Percentiles rank a stretch among this genome's conserved stretches.
Conservation (phyloP, 805 yeast species). For the Candida oleophila region DNA sequence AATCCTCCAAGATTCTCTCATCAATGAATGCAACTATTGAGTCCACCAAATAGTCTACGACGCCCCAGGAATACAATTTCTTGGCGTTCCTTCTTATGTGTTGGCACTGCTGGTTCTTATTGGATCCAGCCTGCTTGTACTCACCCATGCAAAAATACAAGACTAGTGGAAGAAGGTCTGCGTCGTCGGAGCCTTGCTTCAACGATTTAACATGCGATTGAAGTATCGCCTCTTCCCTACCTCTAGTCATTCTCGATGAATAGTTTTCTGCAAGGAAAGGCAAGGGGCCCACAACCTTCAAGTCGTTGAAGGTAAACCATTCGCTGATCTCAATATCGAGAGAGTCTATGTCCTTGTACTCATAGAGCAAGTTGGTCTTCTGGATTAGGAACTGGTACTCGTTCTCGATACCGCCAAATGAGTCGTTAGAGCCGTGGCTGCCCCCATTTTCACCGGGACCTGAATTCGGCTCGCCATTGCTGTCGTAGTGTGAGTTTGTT, state of each 20-base stretch:
- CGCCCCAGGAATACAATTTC: not conserved
- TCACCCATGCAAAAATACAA: conserved; percentile 13
- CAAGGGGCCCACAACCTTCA: conserved; percentile 20
- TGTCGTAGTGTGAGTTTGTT: not conserved
- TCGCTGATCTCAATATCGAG: conserved; percentile 32
- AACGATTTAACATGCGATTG: not conserved
- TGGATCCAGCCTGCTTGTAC: conserved; percentile 1
- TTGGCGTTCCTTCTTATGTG: conserved; percentile 4
- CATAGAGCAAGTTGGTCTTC: conserved; percentile 29
- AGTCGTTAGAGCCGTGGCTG: conserved; percentile 4
- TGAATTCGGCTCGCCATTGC: not conserved
- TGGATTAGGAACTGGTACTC: conserved; percentile 27
- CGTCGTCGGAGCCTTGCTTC: not conserved
- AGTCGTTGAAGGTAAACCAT: conserved; percentile 39
- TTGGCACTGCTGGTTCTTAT: conserved; percentile 10
- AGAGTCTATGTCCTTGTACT: conserved; percentile 24
- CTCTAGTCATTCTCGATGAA: not conserved
- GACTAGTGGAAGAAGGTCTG: conserved; percentile 1
- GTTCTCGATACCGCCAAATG: conserved; percentile 4
- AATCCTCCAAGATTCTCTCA: conserved; percentile 6
- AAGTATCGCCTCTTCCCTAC: not conserved
- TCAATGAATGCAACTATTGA: conserved; percentile 8
- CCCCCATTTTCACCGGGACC: not conserved
- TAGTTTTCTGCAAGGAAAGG: conserved; percentile 8
- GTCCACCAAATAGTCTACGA: conserved; percentile 10